Conservation (phyloP, 768 basidiomycete genomes). For the Mycena belliarum region DNA sequence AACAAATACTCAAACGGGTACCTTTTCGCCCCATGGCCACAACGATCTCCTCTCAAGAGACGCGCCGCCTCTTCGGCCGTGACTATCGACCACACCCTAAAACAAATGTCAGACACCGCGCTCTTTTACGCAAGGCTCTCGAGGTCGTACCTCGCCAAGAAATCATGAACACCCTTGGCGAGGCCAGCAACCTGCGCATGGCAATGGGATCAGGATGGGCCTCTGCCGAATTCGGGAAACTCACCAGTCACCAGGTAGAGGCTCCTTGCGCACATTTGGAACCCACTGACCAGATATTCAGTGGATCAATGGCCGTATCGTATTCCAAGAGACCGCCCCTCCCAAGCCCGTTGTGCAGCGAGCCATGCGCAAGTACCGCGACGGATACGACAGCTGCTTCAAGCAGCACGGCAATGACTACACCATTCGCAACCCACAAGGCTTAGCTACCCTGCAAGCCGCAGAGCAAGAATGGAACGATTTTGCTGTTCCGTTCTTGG, state of each 20-base stretch:
- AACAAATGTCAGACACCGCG: neutral
- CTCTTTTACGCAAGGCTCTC: slow-evolving; percentile 1
- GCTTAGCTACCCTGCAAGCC: neutral
- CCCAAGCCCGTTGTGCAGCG: neutral
- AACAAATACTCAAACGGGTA: no score
- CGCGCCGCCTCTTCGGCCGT: slow-evolving; percentile 1
- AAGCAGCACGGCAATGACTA: neutral
- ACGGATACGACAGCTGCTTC: neutral
- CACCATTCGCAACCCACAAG: neutral
- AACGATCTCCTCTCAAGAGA: neutral
- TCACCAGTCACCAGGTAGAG: neutral
- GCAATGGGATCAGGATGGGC: neutral
- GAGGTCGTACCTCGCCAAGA: neutral
- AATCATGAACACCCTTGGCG: neutral
- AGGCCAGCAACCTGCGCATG: neutral
- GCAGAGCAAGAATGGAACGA: slow-evolving; percentile 2
- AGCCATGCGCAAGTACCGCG: neutral
- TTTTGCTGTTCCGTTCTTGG: neutral
- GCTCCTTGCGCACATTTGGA: neutral
- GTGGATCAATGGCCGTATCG: neutral
- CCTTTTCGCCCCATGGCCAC: neutral
- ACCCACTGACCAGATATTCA: neutral
- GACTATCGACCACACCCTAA: neutral
- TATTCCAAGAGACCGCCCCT: neutral
- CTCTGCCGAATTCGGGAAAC: neutral